These are phyloP conservation scores for Grigorovia transvaalensis DNA, from an alignment of 805 yeast species.

Conservation along the genomic window DNA sequence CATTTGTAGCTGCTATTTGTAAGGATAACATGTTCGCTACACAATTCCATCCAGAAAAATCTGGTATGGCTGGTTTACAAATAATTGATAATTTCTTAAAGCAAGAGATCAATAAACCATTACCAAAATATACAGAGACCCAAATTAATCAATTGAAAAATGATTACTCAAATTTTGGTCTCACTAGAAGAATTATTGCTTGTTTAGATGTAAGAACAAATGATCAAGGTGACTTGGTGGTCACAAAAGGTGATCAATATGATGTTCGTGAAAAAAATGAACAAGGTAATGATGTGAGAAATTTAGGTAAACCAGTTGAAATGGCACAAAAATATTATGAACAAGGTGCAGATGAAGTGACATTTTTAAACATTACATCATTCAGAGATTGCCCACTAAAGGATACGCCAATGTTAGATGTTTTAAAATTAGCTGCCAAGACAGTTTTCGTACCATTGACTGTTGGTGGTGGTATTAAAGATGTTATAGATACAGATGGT, in stretches of 20 bases:
- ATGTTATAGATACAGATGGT: conserved; percentile 78
- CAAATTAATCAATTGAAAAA: conserved; percentile 19
- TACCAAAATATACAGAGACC: conserved; percentile 15
- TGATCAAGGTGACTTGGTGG: conserved; percentile 91
- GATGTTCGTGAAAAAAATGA: conserved; percentile 75
- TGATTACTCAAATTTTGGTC: conserved; percentile 44
- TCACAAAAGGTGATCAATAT: conserved; percentile 97
- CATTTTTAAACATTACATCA: conserved; percentile 90
- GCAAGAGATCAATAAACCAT: conserved; percentile 16
- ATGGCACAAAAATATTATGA: conserved; percentile 80
- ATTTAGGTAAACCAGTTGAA: conserved; percentile 93
- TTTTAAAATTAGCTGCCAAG: conserved; percentile 69
- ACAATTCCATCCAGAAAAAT: conserved; percentile 98
- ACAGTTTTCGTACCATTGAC: conserved; percentile 94
- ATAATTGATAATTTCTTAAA: conserved; percentile 65
- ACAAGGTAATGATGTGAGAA: conserved; percentile 58
- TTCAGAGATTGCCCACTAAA: conserved; percentile 87
- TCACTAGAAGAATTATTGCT: conserved; percentile 87
- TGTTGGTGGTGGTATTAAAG: conserved; percentile 97
- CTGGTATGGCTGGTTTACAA: conserved; percentile 81
- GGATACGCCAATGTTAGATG: conserved; percentile 94
- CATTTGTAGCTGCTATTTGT: conserved; percentile 71
- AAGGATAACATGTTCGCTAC: conserved; percentile 83
- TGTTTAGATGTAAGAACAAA: conserved; percentile 95
- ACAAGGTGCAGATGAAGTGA: conserved; percentile 97